Evolutionary conservation across 345 rosid genomes (phyloP).

Genomic region (Eucalyptus brandiana): DNA sequence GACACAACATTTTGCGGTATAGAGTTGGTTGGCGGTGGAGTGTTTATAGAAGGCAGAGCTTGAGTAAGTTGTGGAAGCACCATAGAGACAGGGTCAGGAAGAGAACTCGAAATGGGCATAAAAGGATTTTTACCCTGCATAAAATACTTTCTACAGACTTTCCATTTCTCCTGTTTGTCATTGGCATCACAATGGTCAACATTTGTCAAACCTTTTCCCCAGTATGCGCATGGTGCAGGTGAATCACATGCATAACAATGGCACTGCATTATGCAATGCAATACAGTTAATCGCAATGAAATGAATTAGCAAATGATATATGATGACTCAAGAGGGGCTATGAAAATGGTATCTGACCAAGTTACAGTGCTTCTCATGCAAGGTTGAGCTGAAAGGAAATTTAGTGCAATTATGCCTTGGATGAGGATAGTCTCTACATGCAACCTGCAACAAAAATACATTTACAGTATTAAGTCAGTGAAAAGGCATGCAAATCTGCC

Average conservation of each 20-base stretch:
- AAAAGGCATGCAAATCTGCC: background rate
- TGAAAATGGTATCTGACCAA: constrained; percentile 24
- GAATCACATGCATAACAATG: constrained; percentile 82
- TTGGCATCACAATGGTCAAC: constrained; percentile 82
- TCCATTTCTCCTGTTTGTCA: constrained; percentile 55
- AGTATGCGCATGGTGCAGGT: constrained; percentile 58
- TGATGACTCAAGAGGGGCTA: background rate
- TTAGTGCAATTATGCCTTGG: constrained; percentile 62
- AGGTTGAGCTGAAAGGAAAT: constrained; percentile 42
- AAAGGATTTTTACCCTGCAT: background rate
- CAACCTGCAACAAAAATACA: constrained; percentile 33
- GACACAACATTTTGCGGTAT: constrained; percentile 2
- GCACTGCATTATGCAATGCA: constrained; percentile 36
- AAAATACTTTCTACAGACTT: constrained; percentile 25
- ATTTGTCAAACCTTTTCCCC: constrained; percentile 35
- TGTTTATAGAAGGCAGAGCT: background rate
- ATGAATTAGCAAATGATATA: background rate
- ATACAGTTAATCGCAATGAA: background rate
- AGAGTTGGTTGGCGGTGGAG: background rate
- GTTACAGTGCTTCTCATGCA: constrained; percentile 46
- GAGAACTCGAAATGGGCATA: background rate
- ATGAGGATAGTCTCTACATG: constrained; percentile 91
- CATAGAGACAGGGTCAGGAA: background rate
- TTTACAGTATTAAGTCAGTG: background rate
- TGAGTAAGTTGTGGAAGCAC: background rate